Evolutionary conservation across 2,329 filamentous ascomycete genomes (phyloP).

Genomic region (Tolypocladium inflatum): DNA sequence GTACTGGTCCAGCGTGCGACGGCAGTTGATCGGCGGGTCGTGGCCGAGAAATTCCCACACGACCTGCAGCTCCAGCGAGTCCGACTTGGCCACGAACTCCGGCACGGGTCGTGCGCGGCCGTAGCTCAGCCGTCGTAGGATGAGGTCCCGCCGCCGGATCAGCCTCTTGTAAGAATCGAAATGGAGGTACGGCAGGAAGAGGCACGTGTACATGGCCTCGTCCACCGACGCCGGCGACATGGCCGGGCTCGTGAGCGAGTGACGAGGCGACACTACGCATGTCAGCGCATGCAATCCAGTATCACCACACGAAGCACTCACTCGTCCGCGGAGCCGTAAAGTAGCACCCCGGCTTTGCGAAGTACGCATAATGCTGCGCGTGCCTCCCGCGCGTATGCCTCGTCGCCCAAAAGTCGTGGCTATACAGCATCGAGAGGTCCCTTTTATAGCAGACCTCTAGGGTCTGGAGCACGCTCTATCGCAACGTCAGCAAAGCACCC

Average conservation of each 20-base stretch:
- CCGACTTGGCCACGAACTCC: constrained; percentile 39
- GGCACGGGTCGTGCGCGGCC: constrained; percentile 48
- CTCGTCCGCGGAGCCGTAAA: constrained; percentile 29
- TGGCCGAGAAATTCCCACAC: constrained; percentile 55
- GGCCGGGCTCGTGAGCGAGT: constrained; percentile 17
- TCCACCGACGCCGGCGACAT: constrained; percentile 15
- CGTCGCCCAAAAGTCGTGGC: constrained; percentile 37
- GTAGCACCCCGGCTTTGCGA: constrained; percentile 37
- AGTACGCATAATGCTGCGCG: constrained; percentile 39
- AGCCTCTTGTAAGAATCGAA: constrained; percentile 55
- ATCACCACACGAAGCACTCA: constrained; percentile 8
- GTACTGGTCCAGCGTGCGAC: constrained; percentile 54
- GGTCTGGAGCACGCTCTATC: constrained; percentile 33
- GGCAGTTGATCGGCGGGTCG: constrained; percentile 51
- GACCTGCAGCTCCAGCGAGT: constrained; percentile 47
- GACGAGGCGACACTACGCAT: constrained; percentile 24
- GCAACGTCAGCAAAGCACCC: not conserved
- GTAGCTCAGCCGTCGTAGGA: constrained; percentile 40
- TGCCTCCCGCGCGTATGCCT: constrained; percentile 39
- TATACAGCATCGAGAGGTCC: constrained; percentile 30
- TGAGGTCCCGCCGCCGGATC: constrained; percentile 44
- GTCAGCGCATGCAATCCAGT: not conserved
- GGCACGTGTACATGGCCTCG: constrained; percentile 31
- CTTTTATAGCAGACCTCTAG: constrained; percentile 26
- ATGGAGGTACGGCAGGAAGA: constrained; percentile 52